phyloP scores from a whole-genome alignment of 805 yeast genomes.

The Lipomyces yamanashiensis region DNA sequence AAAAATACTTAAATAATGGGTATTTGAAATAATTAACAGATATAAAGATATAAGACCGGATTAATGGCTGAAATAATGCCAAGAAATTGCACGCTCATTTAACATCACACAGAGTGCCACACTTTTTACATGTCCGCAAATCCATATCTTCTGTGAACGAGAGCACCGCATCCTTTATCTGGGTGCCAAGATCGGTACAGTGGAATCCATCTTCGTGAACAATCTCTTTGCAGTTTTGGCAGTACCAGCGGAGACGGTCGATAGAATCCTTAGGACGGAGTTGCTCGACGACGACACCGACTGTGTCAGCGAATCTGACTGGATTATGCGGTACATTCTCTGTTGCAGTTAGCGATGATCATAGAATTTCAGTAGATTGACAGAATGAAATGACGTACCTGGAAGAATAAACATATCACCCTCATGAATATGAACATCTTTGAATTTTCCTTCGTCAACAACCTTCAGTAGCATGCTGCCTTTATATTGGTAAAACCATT shows the following conservation, averaged over 20 bases:
- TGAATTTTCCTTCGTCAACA: conserved; percentile 77
- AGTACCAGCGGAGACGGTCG: conserved; percentile 88
- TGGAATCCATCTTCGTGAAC: conserved; percentile 74
- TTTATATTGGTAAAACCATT: conserved; percentile 85
- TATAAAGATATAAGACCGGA: too few relatives aligned
- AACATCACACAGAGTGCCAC: conserved; percentile 61
- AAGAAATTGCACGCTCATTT: neutral
- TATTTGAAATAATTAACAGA: neutral
- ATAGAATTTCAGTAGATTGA: neutral
- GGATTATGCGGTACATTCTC: conserved; percentile 89
- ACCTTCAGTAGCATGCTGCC: conserved; percentile 84
- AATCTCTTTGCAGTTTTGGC: conserved; percentile 65
- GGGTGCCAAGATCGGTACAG: conserved; percentile 84
- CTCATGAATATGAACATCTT: conserved; percentile 74
- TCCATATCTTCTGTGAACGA: conserved; percentile 65
- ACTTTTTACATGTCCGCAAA: conserved; percentile 69
- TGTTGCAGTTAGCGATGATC: neutral
- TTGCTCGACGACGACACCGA: conserved; percentile 91
- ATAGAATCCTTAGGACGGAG: conserved; percentile 74
- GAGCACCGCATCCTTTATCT: conserved; percentile 80
- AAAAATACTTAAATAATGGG: too few relatives aligned
- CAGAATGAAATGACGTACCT: conserved; percentile 32
- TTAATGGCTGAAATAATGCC: too few relatives aligned
- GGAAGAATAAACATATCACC: conserved; percentile 91
- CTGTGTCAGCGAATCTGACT: conserved; percentile 79